Conservation (phyloP, 441 rosid species). For the Syzygium malaccense region DNA sequence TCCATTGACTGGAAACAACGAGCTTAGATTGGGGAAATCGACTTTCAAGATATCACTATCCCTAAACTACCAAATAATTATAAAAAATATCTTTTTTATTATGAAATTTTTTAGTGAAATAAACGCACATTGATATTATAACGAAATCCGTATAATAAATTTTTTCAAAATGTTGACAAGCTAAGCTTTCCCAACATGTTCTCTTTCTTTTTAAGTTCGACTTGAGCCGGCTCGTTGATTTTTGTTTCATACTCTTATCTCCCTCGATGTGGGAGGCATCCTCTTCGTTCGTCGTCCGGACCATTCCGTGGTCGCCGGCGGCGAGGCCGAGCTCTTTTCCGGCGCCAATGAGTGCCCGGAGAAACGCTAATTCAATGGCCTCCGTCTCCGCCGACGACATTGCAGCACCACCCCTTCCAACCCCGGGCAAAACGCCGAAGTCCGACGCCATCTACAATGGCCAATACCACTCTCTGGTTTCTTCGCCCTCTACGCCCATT, state of each 20-base stretch:
- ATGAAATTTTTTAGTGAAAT: no score
- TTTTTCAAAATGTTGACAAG: no score
- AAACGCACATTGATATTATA: no score
- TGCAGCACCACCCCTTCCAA: background rate
- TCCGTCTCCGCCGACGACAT: background rate
- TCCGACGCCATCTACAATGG: background rate
- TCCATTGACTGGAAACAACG: no score
- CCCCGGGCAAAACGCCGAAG: background rate
- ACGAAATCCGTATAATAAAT: no score
- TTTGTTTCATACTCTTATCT: background rate
- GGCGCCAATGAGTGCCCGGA: background rate
- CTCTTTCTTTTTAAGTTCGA: background rate
- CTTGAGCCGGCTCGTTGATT: background rate
- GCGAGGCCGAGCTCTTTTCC: background rate
- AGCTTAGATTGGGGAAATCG: no score
- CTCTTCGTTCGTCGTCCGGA: background rate
- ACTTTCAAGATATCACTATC: no score
- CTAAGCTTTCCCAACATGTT: background rate
- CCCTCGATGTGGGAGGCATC: background rate
- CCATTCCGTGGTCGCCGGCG: background rate
- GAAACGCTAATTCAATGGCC: background rate
- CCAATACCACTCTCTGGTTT: background rate
- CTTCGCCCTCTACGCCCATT: slow-evolving; percentile 10
- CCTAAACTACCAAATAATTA: no score
- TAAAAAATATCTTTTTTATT: no score